phyloP scores from a whole-genome alignment of 306 rosid genomes.

The Cyamopsis tetragonoloba region DNA sequence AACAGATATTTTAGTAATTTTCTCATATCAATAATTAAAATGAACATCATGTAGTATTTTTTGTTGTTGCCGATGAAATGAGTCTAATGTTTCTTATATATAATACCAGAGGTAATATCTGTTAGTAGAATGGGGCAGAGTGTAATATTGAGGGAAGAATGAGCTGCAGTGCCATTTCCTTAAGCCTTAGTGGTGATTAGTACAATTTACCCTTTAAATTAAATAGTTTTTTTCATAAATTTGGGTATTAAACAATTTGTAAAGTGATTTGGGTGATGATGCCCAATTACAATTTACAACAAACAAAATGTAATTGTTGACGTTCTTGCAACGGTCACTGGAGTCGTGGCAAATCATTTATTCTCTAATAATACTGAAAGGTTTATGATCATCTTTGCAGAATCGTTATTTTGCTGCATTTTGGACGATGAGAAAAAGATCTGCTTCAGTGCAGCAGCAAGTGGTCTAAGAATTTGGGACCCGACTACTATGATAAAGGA shows the following conservation, averaged over 20 bases:
- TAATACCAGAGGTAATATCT: no score
- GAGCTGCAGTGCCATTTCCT: no score
- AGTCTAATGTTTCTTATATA: no score
- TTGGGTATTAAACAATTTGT: neutral
- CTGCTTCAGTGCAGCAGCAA: conserved; percentile 28
- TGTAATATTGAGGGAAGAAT: no score
- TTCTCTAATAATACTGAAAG: neutral
- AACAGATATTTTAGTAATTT: no score
- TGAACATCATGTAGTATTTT: no score
- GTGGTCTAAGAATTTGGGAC: neutral
- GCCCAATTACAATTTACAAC: neutral
- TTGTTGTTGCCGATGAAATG: no score
- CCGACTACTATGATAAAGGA: neutral
- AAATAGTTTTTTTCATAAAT: neutral
- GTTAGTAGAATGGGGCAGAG: no score
- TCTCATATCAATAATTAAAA: no score
- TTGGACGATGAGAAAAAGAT: conserved; percentile 81
- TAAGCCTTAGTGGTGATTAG: no score
- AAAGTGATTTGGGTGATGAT: neutral
- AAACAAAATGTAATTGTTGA: neutral
- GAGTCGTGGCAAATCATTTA: neutral
- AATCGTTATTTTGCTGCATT: conserved; percentile 82
- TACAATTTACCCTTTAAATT: no score
- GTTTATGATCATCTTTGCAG: conserved; percentile 44
- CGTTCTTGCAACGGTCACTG: neutral